These are phyloP conservation scores for Cercophora scortea DNA, from an alignment of 495 filamentous ascomycete species.

Conservation along the genomic window DNA sequence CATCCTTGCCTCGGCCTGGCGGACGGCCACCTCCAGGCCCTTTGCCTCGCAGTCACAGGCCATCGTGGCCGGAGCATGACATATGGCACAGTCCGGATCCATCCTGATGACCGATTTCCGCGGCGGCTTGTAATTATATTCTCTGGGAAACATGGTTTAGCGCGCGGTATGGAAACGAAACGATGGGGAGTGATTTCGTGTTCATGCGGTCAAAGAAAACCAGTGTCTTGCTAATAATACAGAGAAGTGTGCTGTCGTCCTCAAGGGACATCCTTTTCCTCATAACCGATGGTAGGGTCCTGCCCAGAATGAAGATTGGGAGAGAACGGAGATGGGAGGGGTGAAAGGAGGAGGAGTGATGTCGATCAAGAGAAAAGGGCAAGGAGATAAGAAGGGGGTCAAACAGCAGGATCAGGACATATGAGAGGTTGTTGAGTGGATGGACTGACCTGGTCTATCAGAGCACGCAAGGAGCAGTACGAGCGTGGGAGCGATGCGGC, in stretches of 20 bases:
- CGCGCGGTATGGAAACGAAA: conserved; percentile 24
- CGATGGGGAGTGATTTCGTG: conserved; percentile 14
- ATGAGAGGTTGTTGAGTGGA: conserved; percentile 13
- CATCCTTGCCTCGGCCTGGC: conserved; percentile 57
- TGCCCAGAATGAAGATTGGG: conserved; percentile 17
- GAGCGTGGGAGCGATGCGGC: conserved; percentile 2
- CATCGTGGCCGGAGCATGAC: conserved; percentile 52
- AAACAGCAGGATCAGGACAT: conserved; percentile 18
- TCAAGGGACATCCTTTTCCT: conserved; percentile 20
- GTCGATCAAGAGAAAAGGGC: conserved; percentile 3
- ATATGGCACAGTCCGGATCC: conserved; percentile 68
- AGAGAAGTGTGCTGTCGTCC: conserved; percentile 19
- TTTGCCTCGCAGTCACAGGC: conserved; percentile 64
- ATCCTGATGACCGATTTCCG: conserved; percentile 47
- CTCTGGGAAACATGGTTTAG: conserved; percentile 46
- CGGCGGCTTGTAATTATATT: conserved; percentile 27
- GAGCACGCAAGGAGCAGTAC: conserved; percentile 9
- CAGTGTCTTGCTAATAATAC: conserved; percentile 19
- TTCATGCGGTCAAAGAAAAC: conserved; percentile 12
- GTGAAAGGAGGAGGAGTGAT: conserved; percentile 1
- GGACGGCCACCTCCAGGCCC: conserved; percentile 55
- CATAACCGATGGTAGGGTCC: conserved; percentile 22
- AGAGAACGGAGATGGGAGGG: conserved; percentile 4
- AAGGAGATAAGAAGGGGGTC: conserved; percentile 19
- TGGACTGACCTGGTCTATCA: conserved; percentile 36